Evolutionary conservation across 2,329 filamentous ascomycete genomes (phyloP), one percentile per base, ranked within the genome.

Genomic region (Aspergillus chevalieri): DNA sequence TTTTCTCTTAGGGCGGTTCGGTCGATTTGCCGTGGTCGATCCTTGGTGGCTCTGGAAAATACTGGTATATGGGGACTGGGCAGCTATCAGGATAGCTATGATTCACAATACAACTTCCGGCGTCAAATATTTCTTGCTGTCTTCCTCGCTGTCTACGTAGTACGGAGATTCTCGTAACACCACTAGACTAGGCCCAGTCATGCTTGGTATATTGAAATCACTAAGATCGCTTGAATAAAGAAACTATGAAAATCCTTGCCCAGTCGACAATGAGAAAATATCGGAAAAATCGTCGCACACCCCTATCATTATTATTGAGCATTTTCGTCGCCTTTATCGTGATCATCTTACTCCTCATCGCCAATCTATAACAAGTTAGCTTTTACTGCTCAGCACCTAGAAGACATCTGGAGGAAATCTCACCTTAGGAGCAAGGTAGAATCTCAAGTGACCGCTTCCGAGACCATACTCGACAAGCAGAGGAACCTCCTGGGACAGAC

Each of bases 381-480:
- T 15, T 2, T 44, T 3, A 7, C 8, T 7, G 4, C 7, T 9
- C 12, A 19, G 30, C 9, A 21, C 14, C 24, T 45, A 43, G 2
- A 43, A 2, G 34, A 26, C 12, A 3, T 30, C 10, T 8, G 28
- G 34, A 49, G 26, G 42, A 33, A 44, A 46, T 56, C 80, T 52
- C 75, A 93, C 93, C 90, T 98, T 98, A 58, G 93, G 93, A 57
- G 93, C 93, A 62, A 98, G 83, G 75, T 97, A 98, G 82, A 97
- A 98, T 65, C 92, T 84, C 73, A 98, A 75, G 72, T 93, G 93
- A 72, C 89, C 93, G 76, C 83, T 89, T 57, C 87, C 78, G 53
- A 96, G 74, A 48, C 76, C 78, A 73, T 97, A 98, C 78, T 98
- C 93, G 42, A 98, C 93, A 62, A 97, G 78, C 58, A 98, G 83